Conservation (phyloP, 164 flowering plant genomes). For the Annona cherimola region DNA sequence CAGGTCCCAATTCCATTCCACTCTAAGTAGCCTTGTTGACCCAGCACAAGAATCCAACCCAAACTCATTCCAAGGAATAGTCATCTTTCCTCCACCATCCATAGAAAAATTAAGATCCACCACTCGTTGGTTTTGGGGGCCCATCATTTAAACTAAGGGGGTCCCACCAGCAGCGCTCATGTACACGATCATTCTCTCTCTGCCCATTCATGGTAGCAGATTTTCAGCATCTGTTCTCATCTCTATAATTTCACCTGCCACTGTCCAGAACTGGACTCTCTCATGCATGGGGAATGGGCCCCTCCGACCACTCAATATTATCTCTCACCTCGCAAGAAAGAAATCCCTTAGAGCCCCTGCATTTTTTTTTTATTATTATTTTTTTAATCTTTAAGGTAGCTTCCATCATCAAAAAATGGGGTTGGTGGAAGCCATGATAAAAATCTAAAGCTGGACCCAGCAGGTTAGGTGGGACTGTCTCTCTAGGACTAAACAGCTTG, state of each 20-base stretch:
- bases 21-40: background rate
- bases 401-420: background rate
- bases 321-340: background rate
- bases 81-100: background rate
- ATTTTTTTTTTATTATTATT: too few species aligned
- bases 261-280: background rate
- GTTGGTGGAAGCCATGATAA: background rate
- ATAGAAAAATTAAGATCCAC: background rate
- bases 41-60: background rate
- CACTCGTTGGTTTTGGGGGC: background rate
- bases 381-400: too few species aligned
- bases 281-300: conserved; percentile 1
- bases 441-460: background rate
- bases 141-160: background rate
- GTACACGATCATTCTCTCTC: background rate
- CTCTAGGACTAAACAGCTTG: background rate
- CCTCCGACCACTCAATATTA: background rate
- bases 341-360: background rate
- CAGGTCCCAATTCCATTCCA: background rate
- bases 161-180: background rate
- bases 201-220: background rate
- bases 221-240: background rate
- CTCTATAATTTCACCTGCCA: background rate
- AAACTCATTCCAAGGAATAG: background rate
- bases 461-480: conserved; percentile 6